These are phyloP conservation scores for Trypanosomatidae sp. DNA, from an alignment of 208 protist genomes.

Conservation along the genomic window DNA sequence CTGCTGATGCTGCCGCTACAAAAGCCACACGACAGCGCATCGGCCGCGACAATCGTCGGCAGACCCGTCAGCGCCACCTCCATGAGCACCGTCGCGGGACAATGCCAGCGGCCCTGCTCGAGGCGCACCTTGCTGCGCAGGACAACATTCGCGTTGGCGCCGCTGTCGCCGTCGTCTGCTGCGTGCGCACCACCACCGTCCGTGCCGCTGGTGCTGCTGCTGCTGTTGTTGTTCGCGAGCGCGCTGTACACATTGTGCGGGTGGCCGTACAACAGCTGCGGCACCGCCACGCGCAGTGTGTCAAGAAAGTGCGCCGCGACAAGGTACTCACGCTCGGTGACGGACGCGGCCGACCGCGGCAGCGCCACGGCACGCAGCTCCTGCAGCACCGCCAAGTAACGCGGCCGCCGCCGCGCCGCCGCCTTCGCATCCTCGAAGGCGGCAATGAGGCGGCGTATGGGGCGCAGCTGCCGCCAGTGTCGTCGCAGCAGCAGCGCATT, in stretches of 20 bases:
- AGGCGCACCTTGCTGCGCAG: background rate
- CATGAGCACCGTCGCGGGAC: background rate
- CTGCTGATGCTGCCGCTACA: background rate
- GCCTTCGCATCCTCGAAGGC: conserved; percentile 1
- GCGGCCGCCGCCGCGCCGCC: background rate
- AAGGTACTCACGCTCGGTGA: conserved; percentile 6
- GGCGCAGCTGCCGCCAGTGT: background rate
- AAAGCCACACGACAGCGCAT: too few relatives aligned
- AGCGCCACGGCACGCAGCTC: conserved; percentile 5
- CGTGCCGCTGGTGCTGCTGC: too few relatives aligned
- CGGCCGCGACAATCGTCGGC: too few relatives aligned
- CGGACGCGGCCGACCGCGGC: background rate
- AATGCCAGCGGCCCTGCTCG: background rate
- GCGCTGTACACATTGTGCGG: background rate
- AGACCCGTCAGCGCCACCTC: background rate
- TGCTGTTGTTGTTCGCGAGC: too few relatives aligned
- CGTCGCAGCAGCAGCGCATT: background rate
- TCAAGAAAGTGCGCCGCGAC: conserved; percentile 4
- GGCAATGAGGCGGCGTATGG: background rate
- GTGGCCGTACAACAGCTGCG: conserved; percentile 7
- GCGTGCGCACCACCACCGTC: too few relatives aligned
- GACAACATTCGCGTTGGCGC: too few relatives aligned
- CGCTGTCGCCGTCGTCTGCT: too few relatives aligned
- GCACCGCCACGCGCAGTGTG: conserved; percentile 3
- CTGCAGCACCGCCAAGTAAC: conserved; percentile 5